Conservation (phyloP, 164 flowering plant genomes). For the Sedum album region DNA sequence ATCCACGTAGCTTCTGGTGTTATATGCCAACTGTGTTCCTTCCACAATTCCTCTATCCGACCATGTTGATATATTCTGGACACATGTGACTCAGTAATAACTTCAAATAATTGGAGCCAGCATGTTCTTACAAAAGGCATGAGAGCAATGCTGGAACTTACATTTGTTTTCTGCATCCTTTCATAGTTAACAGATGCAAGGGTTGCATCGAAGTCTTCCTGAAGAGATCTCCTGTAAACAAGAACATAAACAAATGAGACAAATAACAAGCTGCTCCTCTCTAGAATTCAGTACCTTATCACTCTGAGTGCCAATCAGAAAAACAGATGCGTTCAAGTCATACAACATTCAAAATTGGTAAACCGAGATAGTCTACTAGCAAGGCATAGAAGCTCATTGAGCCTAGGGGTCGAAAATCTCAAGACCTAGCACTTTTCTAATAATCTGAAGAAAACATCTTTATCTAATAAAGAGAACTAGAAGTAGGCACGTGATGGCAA, state of each 20-base stretch:
- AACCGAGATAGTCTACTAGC: neutral
- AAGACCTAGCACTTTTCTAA: no score
- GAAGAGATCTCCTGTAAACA: conserved; percentile 60
- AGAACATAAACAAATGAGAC: neutral
- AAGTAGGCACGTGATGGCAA: neutral
- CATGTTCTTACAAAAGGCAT: neutral
- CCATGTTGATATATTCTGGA: neutral
- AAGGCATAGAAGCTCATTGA: no score
- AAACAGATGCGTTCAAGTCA: neutral
- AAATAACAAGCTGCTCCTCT: neutral
- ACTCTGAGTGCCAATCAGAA: neutral
- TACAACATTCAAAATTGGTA: neutral
- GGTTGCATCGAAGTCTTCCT: conserved; percentile 72
- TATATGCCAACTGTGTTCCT: neutral
- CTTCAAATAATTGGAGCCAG: neutral
- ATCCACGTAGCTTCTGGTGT: neutral
- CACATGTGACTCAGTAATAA: neutral
- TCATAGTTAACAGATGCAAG: neutral
- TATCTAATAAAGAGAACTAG: no score
- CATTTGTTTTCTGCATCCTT: conserved; percentile 1
- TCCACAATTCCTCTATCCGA: neutral
- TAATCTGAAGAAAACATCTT: no score
- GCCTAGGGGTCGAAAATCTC: no score
- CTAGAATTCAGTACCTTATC: neutral
- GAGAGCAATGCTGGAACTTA: neutral